Evolutionary conservation across 306 rosid genomes (phyloP).

Genomic region (Arachis stenosperma): DNA sequence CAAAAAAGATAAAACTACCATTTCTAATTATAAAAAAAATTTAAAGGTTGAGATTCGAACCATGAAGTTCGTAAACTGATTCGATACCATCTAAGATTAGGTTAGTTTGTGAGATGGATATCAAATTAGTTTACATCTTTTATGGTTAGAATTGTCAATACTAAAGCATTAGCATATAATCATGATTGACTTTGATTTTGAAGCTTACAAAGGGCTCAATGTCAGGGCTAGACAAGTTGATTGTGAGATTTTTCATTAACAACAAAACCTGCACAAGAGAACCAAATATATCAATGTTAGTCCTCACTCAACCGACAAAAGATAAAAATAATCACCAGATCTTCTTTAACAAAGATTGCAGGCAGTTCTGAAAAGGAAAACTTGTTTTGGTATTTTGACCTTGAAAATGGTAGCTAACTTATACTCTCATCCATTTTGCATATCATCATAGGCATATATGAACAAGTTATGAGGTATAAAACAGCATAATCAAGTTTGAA

Average conservation of each 20-base stretch:
- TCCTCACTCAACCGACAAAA: neutral
- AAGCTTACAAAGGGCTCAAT: conserved; percentile 74
- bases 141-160: neutral
- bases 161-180: neutral
- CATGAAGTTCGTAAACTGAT: too few species aligned
- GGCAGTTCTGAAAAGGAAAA: neutral
- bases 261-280: conserved; percentile 64
- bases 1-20: neutral
- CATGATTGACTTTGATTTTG: conserved; percentile 8
- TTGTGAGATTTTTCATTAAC: conserved; percentile 82
- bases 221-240: conserved; percentile 75
- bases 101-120: too few species aligned
- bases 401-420: neutral
- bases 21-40: too few species aligned
- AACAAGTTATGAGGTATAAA: neutral
- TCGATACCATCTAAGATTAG: too few species aligned
- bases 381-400: neutral
- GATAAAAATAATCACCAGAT: neutral
- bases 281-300: conserved; percentile 20
- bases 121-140: neutral
- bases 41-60: too few species aligned
- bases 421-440: neutral
- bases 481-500: neutral
- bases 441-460: neutral
- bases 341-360: neutral